Conservation (phyloP, 1,284 basidiomycete species). For the Anthracocystis panici-leucophaei region DNA sequence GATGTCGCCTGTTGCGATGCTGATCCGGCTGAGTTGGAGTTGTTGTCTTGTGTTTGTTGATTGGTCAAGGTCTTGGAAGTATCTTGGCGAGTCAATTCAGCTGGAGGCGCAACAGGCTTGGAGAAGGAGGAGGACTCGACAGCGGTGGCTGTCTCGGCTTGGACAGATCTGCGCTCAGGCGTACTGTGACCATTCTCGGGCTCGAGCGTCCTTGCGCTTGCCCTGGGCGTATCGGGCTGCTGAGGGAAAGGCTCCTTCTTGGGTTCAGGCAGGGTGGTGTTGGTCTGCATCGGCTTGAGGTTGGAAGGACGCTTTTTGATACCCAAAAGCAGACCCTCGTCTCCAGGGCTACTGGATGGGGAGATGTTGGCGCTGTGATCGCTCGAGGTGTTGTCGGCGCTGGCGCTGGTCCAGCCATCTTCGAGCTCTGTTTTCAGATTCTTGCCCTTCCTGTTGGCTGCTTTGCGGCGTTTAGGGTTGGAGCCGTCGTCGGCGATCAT, state of each 20-base stretch:
- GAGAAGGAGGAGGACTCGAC: conserved; percentile 6
- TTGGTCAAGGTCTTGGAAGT: conserved; percentile 38
- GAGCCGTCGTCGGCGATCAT: conserved; percentile 29
- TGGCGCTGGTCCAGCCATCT: conserved; percentile 58
- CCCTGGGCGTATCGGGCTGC: conserved; percentile 43
- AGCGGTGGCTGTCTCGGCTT: neutral
- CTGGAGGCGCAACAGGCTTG: conserved; percentile 3
- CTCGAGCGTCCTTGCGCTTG: conserved; percentile 27
- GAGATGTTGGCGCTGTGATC: conserved; percentile 31
- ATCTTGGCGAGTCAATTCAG: conserved; percentile 24
- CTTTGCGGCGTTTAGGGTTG: conserved; percentile 35
- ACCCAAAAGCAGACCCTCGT: conserved; percentile 54
- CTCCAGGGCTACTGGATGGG: conserved; percentile 41
- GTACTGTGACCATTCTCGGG: conserved; percentile 13
- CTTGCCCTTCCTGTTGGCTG: conserved; percentile 28
- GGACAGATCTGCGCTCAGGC: conserved; percentile 5
- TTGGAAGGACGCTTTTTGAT: conserved; percentile 53
- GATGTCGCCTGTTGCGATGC: conserved; percentile 4
- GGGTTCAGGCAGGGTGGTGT: conserved; percentile 24
- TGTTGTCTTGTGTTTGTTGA: neutral
- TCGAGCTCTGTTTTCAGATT: conserved; percentile 32
- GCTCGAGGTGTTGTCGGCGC: conserved; percentile 44
- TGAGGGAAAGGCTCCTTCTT: conserved; percentile 33
- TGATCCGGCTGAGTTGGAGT: conserved; percentile 1
- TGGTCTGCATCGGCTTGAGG: conserved; percentile 21